These are phyloP conservation scores for Sclerospora graminicola DNA, from an alignment of 352 stramenopile genomes.

Conservation along the genomic window DNA sequence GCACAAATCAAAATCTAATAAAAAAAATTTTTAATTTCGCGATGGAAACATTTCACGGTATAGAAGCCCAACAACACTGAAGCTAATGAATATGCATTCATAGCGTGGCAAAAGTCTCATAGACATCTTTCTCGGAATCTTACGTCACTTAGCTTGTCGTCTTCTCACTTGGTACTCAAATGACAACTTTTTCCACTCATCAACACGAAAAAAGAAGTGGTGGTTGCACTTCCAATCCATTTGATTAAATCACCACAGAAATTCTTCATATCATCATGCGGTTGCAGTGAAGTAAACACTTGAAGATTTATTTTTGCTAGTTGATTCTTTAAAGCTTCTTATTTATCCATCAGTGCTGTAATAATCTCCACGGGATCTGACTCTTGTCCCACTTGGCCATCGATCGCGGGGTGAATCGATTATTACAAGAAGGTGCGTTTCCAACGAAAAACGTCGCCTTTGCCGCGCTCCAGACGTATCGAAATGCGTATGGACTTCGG, in stretches of 20 bases:
- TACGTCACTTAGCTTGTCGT: slow-evolving; percentile 1
- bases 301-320: slow-evolving; percentile 11
- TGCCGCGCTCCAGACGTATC: slow-evolving; percentile 67
- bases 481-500: slow-evolving; percentile 71
- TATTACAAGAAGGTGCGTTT: slow-evolving; percentile 63
- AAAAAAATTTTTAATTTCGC: too few relatives aligned
- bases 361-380: slow-evolving; percentile 6
- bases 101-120: too few relatives aligned
- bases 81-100: too few relatives aligned
- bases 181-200: not conserved
- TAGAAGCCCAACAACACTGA: too few relatives aligned
- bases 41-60: too few relatives aligned
- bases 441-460: slow-evolving; percentile 49
- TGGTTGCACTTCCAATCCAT: slow-evolving; percentile 20
- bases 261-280: slow-evolving; percentile 4
- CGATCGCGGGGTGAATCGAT: slow-evolving; percentile 61
- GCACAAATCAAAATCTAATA: too few relatives aligned
- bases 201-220: slow-evolving; percentile 6
- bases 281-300: slow-evolving; percentile 20
- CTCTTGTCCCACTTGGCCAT: slow-evolving; percentile 74
- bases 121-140: too few relatives aligned
- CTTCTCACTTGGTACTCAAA: not conserved
- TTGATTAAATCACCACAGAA: slow-evolving; percentile 5
- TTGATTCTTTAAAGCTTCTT: slow-evolving; percentile 6
- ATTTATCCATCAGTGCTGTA: slow-evolving; percentile 8